Conservation (phyloP, 352 stramenopile species). For the Globisporangium ultimum region DNA sequence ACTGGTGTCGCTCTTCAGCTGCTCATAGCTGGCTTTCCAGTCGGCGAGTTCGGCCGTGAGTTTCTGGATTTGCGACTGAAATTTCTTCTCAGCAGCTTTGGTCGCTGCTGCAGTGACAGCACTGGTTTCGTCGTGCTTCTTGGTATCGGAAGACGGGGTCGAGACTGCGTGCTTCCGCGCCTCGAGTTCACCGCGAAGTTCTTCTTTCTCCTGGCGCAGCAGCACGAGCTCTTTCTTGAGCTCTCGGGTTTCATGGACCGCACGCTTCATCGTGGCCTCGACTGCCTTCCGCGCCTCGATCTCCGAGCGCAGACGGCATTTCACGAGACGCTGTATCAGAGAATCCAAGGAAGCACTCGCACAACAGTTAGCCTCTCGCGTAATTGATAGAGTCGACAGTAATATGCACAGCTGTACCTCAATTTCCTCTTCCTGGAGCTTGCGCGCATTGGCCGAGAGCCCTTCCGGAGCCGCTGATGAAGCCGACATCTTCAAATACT, state of each 20-base stretch:
- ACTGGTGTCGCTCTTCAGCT: constrained; percentile 32
- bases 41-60: constrained; percentile 19
- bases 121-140: constrained; percentile 7
- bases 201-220: constrained; percentile 71
- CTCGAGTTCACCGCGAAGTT: constrained; percentile 32
- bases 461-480: constrained; percentile 8
- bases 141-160: constrained; percentile 6
- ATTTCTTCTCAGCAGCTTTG: constrained; percentile 33
- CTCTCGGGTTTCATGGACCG: constrained; percentile 63
- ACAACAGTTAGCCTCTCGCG: background rate
- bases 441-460: constrained; percentile 42
- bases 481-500: no score
- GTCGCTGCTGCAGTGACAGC: constrained; percentile 10
- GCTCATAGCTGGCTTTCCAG: constrained; percentile 9
- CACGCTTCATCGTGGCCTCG: constrained; percentile 72
- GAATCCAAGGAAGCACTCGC: background rate
- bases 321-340: constrained; percentile 51
- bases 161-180: constrained; percentile 10
- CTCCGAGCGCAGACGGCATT: constrained; percentile 73
- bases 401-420: constrained; percentile 27
- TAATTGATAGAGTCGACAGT: no score
- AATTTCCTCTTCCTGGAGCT: constrained; percentile 60
- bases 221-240: constrained; percentile 77
- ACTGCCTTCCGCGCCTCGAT: constrained; percentile 67
- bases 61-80: constrained; percentile 28